phyloP scores from a whole-genome alignment of 2,329 filamentous ascomycete genomes.

The Thelonectria olida region DNA sequence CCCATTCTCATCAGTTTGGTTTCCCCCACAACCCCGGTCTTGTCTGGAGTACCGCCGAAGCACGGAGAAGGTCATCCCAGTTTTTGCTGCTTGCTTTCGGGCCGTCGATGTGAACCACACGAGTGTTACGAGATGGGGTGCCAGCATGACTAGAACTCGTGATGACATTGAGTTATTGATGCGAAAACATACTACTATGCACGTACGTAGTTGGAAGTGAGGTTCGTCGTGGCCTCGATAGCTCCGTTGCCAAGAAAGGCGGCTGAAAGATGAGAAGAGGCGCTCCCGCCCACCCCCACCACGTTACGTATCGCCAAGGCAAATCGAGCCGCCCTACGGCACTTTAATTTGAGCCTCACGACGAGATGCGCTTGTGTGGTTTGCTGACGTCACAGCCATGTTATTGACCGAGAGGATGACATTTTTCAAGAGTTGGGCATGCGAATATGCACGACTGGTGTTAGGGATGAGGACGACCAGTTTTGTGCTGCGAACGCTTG shows the following conservation, averaged over 20 bases:
- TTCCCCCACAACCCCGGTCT: background rate
- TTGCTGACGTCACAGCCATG: too few species aligned
- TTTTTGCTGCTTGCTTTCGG: background rate
- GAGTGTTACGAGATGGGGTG: background rate
- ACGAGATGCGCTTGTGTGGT: background rate
- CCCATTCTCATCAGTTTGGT: background rate
- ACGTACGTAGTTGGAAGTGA: too few species aligned
- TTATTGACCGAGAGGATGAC: too few species aligned
- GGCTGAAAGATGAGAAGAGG: background rate
- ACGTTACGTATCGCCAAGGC: background rate
- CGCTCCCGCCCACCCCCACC: background rate
- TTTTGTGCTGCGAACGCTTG: too few species aligned
- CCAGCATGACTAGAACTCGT: too few species aligned
- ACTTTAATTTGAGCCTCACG: background rate
- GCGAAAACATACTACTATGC: too few species aligned
- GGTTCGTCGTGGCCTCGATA: too few species aligned
- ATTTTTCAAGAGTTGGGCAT: too few species aligned
- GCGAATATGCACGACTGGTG: too few species aligned
- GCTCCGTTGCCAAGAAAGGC: constrained; percentile 1
- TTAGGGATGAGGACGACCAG: too few species aligned
- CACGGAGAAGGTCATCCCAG: background rate
- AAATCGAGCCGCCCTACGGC: background rate
- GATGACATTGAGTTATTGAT: too few species aligned
- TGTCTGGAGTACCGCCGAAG: background rate
- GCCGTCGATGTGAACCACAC: background rate